These are phyloP conservation scores for Xylariaceae sp. DNA, from an alignment of 2,329 filamentous ascomycete genomes.

Conservation along the genomic window DNA sequence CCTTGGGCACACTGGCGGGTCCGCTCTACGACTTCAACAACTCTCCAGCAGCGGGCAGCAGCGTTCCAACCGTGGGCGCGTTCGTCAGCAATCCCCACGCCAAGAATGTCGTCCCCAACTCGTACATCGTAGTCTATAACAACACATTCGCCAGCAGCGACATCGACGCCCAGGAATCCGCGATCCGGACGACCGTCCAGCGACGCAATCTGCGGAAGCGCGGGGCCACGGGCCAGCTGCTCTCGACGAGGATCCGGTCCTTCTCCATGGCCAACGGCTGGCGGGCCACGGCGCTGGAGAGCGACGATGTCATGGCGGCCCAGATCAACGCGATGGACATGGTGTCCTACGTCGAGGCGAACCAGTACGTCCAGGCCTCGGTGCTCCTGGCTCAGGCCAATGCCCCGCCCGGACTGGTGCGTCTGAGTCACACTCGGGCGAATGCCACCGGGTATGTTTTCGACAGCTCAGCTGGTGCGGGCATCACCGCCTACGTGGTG, in stretches of 20 bases:
- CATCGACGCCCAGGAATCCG: conserved; percentile 56
- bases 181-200: conserved; percentile 55
- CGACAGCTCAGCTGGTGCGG: conserved; percentile 57
- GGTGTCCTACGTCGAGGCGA: conserved; percentile 61
- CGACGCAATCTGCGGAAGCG: conserved; percentile 64
- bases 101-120: conserved; percentile 57
- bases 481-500: conserved; percentile 67
- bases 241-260: conserved; percentile 55
- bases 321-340: conserved; percentile 55
- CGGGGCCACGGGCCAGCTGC: conserved; percentile 50
- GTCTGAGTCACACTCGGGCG: conserved; percentile 53
- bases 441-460: conserved; percentile 54
- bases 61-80: conserved; percentile 42
- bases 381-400: conserved; percentile 57
- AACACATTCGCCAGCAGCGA: conserved; percentile 54
- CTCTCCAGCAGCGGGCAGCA: conserved; percentile 25
- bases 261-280: conserved; percentile 54
- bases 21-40: conserved; percentile 32
- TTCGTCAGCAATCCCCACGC: conserved; percentile 58
- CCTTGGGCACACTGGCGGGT: conserved; percentile 33
- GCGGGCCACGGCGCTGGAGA: conserved; percentile 60
- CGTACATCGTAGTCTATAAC: conserved; percentile 71
- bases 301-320: conserved; percentile 56
- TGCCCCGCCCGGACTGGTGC: conserved; percentile 59
- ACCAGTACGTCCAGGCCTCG: conserved; percentile 53